Conservation (phyloP, 148 eudicot genomes). For the Nepenthes gracilis region DNA sequence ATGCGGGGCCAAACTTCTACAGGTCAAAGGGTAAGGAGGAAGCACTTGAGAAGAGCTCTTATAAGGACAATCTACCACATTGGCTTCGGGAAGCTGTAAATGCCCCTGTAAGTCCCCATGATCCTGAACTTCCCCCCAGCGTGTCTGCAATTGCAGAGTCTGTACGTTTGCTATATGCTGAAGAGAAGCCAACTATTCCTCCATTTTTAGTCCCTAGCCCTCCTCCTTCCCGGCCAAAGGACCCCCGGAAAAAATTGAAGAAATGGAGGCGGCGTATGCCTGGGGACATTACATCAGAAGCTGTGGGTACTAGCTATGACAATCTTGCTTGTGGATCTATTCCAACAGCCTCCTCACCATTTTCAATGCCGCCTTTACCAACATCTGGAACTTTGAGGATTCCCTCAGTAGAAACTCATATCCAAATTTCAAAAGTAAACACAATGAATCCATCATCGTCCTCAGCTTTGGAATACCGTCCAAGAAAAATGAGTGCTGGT, state of each 20-base stretch:
- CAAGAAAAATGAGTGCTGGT: constrained; percentile 8
- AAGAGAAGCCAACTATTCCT: constrained; percentile 59
- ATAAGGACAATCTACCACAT: constrained; percentile 70
- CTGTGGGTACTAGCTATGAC: constrained; percentile 30
- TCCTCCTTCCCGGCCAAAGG: constrained; percentile 66
- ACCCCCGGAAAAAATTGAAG: constrained; percentile 49
- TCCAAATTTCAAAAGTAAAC: constrained; percentile 9
- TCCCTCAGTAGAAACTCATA: constrained; percentile 14
- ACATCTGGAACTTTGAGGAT: constrained; percentile 5
- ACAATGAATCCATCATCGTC: constrained; percentile 9
- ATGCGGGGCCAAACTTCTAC: constrained; percentile 12
- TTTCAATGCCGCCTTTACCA: constrained; percentile 7
- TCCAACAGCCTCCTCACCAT: constrained; percentile 12
- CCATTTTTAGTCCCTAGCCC: constrained; percentile 75
- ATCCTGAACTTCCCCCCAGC: constrained; percentile 57
- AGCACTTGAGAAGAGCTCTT: constrained; percentile 28
- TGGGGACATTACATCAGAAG: constrained; percentile 13
- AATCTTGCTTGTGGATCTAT: constrained; percentile 21
- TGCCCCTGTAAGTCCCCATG: constrained; percentile 33
- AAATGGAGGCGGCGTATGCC: constrained; percentile 32
- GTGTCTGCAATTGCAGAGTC: constrained; percentile 88
- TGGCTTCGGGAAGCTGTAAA: constrained; percentile 95
- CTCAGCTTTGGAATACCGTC: constrained; percentile 7
- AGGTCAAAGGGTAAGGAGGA: constrained; percentile 42
- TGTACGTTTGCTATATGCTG: constrained; percentile 66